Evolutionary conservation across 345 rosid species (phyloP).

Genomic region (Populus tremula): DNA sequence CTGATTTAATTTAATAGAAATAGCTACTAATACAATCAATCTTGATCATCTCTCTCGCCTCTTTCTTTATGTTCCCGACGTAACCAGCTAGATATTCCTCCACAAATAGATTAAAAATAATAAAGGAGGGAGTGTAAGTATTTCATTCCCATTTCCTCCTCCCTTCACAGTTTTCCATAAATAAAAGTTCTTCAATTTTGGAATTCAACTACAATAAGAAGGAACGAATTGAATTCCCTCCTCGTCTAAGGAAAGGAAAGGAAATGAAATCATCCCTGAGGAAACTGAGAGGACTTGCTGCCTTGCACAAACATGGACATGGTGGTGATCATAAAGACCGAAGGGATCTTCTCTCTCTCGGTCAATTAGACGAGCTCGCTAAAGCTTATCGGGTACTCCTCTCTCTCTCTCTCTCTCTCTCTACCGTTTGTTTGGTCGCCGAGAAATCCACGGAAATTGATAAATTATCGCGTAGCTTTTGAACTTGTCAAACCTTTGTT

Average conservation of each 20-base stretch:
- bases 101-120: not conserved
- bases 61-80: not conserved
- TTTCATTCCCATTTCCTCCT: not conserved
- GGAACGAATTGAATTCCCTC: not conserved
- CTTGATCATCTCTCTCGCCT: not conserved
- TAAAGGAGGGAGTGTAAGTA: not conserved
- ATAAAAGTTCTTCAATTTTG: not conserved
- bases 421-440: not conserved
- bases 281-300: conserved; percentile 57
- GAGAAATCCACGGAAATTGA: not conserved
- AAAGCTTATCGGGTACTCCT: conserved; percentile 65
- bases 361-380: conserved; percentile 65
- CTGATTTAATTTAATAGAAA: too few relatives aligned
- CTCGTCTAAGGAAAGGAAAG: not conserved
- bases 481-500: not conserved
- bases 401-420: not conserved
- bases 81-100: not conserved
- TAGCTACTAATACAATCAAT: too few relatives aligned
- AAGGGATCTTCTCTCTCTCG: conserved; percentile 45
- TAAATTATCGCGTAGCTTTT: not conserved
- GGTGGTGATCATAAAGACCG: conserved; percentile 36
- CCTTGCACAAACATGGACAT: conserved; percentile 45
- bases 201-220: not conserved
- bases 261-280: conserved; percentile 71
- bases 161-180: too few relatives aligned